A percentile compares a stretch with the other conserved stretches of the same genome.
These are phyloP conservation scores for Fabrea salina DNA, from an alignment of 169 alveolate species.

Conservation along the genomic window DNA sequence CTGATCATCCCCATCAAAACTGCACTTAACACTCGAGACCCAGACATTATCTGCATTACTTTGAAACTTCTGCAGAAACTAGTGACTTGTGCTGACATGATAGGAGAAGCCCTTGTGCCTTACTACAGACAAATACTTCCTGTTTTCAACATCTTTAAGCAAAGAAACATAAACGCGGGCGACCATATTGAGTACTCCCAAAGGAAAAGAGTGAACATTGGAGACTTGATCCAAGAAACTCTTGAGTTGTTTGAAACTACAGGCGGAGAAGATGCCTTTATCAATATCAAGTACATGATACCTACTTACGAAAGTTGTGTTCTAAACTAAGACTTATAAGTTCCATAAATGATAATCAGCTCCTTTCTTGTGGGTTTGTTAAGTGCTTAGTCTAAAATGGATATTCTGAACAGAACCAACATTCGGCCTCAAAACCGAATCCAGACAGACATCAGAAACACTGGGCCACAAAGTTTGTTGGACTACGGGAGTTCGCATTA, in stretches of 20 bases:
- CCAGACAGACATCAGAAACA: too few relatives aligned
- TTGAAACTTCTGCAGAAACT: constrained; percentile 78
- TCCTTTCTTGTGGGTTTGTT: too few relatives aligned
- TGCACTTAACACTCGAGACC: constrained; percentile 92
- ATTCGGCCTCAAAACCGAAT: too few relatives aligned
- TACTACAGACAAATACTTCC: constrained; percentile 93
- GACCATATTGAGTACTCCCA: constrained; percentile 88
- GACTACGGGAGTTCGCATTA: too few relatives aligned
- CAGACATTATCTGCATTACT: constrained; percentile 78
- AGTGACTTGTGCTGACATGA: constrained; percentile 81
- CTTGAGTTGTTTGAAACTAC: constrained; percentile 87
- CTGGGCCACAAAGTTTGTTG: too few relatives aligned
- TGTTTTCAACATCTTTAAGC: constrained; percentile 85
- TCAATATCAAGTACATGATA: constrained; percentile 92
- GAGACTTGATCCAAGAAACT: constrained; percentile 91
- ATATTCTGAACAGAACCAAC: too few relatives aligned
- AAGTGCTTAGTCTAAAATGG: too few relatives aligned
- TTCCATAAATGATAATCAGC: too few relatives aligned
- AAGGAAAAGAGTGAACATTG: constrained; percentile 81
- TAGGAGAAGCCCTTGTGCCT: constrained; percentile 94
- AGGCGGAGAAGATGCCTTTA: constrained; percentile 93
- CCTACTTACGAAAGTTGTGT: constrained; percentile 91
- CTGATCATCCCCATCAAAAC: constrained; percentile 90
- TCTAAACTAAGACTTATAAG: constrained; percentile 63
- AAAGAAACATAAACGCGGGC: constrained; percentile 78